These are phyloP conservation scores for Batkoa obscura DNA, from an alignment of 371 early-diverging fungal species.

Conservation along the genomic window DNA sequence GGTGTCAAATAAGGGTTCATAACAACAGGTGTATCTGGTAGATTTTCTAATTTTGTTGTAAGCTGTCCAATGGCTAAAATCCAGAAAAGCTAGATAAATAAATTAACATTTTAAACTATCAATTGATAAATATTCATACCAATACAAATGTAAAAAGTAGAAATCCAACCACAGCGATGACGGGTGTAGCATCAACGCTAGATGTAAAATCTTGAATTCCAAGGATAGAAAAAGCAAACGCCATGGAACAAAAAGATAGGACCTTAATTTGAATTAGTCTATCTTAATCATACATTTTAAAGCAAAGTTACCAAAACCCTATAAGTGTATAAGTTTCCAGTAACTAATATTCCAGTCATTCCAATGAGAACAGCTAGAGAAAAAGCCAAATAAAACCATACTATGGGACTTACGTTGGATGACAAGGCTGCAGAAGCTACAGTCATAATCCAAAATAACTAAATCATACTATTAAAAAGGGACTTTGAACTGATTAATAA, in stretches of 20 bases:
- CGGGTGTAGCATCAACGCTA: background rate
- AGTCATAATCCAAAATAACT: background rate
- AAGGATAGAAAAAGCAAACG: background rate
- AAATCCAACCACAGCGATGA: background rate
- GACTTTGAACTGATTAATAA: background rate
- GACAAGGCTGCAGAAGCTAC: background rate
- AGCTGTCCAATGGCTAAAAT: background rate
- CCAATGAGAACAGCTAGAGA: background rate
- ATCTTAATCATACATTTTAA: background rate
- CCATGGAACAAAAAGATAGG: background rate
- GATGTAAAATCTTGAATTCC: background rate
- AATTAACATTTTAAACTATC: background rate
- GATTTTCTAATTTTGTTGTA: too few species aligned
- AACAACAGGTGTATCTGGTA: background rate
- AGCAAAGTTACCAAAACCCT: background rate
- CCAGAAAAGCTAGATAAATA: background rate
- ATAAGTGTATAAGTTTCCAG: background rate
- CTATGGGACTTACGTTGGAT: background rate
- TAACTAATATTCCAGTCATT: background rate
- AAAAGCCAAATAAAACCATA: background rate
- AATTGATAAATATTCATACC: background rate
- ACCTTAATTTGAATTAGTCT: background rate
- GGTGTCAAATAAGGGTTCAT: background rate
- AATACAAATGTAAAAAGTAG: background rate
- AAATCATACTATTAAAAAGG: background rate